Evolutionary conservation across 1,139 yeast genomes (phyloP).

Genomic region (Sugiyamaella pinicola): DNA sequence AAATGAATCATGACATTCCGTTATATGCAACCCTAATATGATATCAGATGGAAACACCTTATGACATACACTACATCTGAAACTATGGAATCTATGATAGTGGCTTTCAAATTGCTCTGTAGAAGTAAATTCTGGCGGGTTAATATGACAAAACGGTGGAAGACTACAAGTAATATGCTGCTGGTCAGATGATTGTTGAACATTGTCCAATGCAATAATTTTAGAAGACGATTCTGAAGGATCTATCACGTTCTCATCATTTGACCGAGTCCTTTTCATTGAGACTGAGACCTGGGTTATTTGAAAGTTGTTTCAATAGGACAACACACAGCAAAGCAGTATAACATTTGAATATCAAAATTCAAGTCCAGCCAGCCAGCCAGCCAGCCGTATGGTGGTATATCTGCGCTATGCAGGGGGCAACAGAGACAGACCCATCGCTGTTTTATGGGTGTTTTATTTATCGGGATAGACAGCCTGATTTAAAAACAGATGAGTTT

Average conservation of each 20-base stretch:
- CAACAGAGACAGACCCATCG: too few species aligned
- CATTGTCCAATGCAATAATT: background rate
- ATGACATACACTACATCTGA: conserved; percentile 49
- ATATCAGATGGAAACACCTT: conserved; percentile 48
- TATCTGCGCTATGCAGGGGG: too few species aligned
- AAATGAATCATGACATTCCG: conserved; percentile 59
- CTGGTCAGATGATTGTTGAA: background rate
- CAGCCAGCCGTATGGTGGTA: too few species aligned
- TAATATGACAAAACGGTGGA: conserved; percentile 26
- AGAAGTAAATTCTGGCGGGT: conserved; percentile 21
- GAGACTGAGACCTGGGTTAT: background rate
- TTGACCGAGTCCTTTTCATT: conserved; percentile 16
- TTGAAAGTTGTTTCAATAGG: background rate
- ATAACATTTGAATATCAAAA: background rate
- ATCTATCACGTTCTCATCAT: background rate
- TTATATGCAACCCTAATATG: conserved; percentile 53
- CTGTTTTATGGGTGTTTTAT: too few species aligned
- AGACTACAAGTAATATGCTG: conserved; percentile 21
- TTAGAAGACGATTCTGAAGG: background rate
- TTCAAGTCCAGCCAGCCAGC: too few species aligned
- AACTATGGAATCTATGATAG: conserved; percentile 29
- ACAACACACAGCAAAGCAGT: too few species aligned
- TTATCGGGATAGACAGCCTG: too few species aligned
- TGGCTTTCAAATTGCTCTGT: conserved; percentile 32
- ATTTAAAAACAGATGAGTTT: too few species aligned